Percentiles rank a stretch among this genome's conserved stretches.
Evolutionary conservation across 2,329 filamentous ascomycete species (phyloP).

Genomic region (Paecilomyces sp.): DNA sequence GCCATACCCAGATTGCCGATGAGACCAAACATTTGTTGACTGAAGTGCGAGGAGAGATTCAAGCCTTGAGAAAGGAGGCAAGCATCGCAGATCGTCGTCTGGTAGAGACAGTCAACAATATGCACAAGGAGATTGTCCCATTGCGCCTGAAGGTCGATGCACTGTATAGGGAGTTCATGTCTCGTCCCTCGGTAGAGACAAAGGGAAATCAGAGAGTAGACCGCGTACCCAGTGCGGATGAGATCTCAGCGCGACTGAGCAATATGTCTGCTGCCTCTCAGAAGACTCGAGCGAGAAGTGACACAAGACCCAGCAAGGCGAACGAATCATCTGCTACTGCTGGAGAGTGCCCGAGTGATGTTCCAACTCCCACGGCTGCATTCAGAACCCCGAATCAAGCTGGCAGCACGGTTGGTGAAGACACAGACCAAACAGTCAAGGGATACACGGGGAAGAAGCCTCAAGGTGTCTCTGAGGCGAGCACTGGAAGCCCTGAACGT

Average conservation of each 20-base stretch:
- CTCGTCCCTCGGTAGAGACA: not conserved
- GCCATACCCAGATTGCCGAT: slow-evolving; percentile 8
- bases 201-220: not conserved
- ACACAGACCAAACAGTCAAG: slow-evolving; percentile 1
- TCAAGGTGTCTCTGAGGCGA: not conserved
- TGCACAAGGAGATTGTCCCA: not conserved
- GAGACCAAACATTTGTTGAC: slow-evolving; percentile 6
- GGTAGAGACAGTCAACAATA: not conserved
- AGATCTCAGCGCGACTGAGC: not conserved
- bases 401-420: not conserved
- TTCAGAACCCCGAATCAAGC: not conserved
- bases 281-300: not conserved
- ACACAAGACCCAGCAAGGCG: not conserved
- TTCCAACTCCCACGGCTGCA: not conserved
- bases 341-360: not conserved
- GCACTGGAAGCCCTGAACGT: slow-evolving; percentile 1
- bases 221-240: not conserved
- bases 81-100: not conserved
- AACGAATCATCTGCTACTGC: not conserved
- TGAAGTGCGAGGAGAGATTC: slow-evolving; percentile 10
- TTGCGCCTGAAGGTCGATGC: not conserved
- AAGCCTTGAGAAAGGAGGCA: not conserved
- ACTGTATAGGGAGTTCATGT: not conserved
- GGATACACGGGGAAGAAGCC: not conserved
- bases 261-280: not conserved